phyloP scores from a whole-genome alignment of 345 rosid species.

The Odontarrhena argentea region DNA sequence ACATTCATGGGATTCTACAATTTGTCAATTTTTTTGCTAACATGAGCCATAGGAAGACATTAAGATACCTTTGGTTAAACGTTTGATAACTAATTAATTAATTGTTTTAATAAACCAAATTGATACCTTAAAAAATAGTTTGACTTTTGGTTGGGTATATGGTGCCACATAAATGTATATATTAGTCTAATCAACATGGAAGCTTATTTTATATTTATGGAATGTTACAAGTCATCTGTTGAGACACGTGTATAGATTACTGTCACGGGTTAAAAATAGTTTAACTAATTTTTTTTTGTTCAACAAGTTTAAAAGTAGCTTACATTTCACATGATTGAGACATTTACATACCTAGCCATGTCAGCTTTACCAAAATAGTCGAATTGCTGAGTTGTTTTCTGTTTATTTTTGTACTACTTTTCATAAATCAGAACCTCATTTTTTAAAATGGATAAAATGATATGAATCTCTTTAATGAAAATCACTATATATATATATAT shows the following conservation, averaged over 20 bases:
- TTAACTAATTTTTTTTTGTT: no score
- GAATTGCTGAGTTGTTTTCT: constrained; percentile 8
- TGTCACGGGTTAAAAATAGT: no score
- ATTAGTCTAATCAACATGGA: constrained; percentile 25
- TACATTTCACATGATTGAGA: constrained; percentile 1
- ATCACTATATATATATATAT: no score
- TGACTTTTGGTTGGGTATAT: constrained; percentile 16
- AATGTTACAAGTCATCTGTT: constrained; percentile 23
- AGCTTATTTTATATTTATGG: constrained; percentile 19
- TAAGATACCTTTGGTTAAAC: constrained; percentile 20
- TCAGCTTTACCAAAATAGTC: constrained; percentile 2
- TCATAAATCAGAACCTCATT: no score
- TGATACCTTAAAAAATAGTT: constrained; percentile 24
- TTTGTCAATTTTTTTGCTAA: constrained; percentile 23
- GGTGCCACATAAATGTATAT: neutral
- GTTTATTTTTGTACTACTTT: neutral
- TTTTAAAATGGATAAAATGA: no score
- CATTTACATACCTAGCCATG: constrained; percentile 5
- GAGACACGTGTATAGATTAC: neutral
- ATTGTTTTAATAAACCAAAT: constrained; percentile 19
- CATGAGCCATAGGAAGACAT: constrained; percentile 22
- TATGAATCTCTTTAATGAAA: no score
- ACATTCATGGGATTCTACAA: constrained; percentile 30
- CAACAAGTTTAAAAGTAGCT: neutral
- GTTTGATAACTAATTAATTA: neutral